A percentile compares a stretch with the other conserved stretches of the same genome.
These are phyloP conservation scores for Boechera divaricarpa DNA, from an alignment of 345 rosid species.

Conservation along the genomic window DNA sequence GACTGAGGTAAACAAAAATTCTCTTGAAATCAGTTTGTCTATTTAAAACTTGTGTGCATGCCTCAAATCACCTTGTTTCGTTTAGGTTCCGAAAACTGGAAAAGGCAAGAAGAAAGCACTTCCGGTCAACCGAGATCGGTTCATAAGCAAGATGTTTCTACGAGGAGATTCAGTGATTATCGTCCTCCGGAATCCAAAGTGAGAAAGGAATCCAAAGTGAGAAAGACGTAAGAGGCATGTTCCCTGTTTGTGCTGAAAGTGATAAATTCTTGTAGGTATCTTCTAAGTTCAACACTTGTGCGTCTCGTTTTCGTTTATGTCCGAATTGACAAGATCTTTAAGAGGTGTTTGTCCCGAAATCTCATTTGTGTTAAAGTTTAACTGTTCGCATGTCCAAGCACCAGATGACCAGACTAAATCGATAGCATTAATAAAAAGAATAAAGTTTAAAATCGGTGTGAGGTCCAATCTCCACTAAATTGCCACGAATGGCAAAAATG, in stretches of 20 bases:
- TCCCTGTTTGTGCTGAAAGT: conserved; percentile 7
- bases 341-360: neutral
- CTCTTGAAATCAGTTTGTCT: neutral
- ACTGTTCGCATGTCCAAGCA: neutral
- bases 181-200: conserved; percentile 96
- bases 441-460: conserved; percentile 22
- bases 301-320: neutral
- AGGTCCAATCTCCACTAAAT: conserved; percentile 33
- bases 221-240: neutral
- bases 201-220: conserved; percentile 79
- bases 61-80: neutral
- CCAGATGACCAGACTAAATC: neutral
- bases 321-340: neutral
- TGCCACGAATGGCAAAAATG: conserved; percentile 6
- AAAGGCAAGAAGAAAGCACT: conserved; percentile 98
- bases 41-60: neutral
- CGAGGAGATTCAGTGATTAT: conserved; percentile 98
- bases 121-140: conserved; percentile 90
- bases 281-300: conserved; percentile 9
- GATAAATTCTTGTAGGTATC: conserved; percentile 27
- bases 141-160: conserved; percentile 98
- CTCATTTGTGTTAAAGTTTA: conserved; percentile 8
- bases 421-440: conserved; percentile 18
- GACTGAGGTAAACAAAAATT: conserved; percentile 79
- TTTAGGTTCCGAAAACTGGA: conserved; percentile 89